Percentiles rank a stretch among this genome's conserved stretches.
phyloP scores from a whole-genome alignment of 1,284 basidiomycete species.

The Inonotus hispidus region DNA sequence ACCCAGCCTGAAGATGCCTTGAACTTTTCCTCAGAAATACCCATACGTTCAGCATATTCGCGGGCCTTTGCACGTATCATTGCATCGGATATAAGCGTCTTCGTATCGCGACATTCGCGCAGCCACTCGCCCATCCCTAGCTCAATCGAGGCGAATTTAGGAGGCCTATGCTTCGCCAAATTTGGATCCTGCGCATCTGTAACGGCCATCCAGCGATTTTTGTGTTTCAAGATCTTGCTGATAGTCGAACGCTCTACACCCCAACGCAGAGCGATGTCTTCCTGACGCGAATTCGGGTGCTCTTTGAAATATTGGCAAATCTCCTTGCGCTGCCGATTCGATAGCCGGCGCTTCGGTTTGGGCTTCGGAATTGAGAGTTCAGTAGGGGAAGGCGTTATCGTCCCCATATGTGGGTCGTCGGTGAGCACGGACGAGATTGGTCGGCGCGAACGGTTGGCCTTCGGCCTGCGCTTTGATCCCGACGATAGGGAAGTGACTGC shows the following conservation, averaged over 20 bases:
- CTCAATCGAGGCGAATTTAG: constrained; percentile 79
- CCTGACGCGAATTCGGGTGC: constrained; percentile 66
- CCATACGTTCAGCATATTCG: constrained; percentile 53
- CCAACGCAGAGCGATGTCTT: constrained; percentile 73
- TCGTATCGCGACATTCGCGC: constrained; percentile 42
- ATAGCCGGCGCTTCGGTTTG: constrained; percentile 67
- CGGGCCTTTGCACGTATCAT: constrained; percentile 69
- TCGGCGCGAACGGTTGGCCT: constrained; percentile 23
- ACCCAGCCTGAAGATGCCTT: constrained; percentile 90
- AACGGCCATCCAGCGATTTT: constrained; percentile 74
- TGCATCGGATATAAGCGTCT: constrained; percentile 60
- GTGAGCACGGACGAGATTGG: constrained; percentile 19
- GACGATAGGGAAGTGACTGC: constrained; percentile 48
- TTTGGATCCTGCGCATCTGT: constrained; percentile 49
- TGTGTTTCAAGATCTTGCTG: constrained; percentile 86
- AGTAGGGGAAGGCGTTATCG: constrained; percentile 1
- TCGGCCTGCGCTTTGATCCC: constrained; percentile 28
- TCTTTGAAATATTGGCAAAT: constrained; percentile 68
- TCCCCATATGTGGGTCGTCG: constrained; percentile 12
- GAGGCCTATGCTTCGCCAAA: constrained; percentile 66
- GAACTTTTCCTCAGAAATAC: constrained; percentile 68
- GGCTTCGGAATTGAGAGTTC: constrained; percentile 38
- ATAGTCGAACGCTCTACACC: constrained; percentile 89
- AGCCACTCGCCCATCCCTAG: constrained; percentile 58
- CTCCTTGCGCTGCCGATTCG: constrained; percentile 67